phyloP scores from a whole-genome alignment of 306 rosid species.

The Canavalia gladiata region DNA sequence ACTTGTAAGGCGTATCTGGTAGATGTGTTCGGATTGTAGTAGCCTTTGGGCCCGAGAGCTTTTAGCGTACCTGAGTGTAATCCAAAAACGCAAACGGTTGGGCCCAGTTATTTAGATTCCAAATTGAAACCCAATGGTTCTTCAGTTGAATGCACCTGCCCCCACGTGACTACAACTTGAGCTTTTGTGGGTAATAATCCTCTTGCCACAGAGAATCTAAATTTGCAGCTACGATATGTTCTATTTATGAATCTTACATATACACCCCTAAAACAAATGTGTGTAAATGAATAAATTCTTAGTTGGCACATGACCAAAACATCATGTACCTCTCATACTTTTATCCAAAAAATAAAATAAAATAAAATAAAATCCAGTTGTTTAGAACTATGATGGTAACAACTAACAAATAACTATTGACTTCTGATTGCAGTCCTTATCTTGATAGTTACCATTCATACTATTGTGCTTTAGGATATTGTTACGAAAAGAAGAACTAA shows the following conservation, averaged over 20 bases:
- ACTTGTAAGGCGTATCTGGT: neutral
- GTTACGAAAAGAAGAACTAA: neutral
- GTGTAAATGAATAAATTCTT: neutral
- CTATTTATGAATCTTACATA: neutral
- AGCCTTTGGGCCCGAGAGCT: neutral
- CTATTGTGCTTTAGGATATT: conserved; percentile 5
- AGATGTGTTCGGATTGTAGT: neutral
- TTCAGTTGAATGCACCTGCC: neutral
- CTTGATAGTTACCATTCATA: conserved; percentile 20
- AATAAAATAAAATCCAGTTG: neutral
- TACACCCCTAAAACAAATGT: too few relatives aligned
- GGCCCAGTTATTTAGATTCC: neutral
- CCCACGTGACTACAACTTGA: neutral
- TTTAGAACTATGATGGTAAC: neutral
- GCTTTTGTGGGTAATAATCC: neutral
- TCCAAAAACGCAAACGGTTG: too few relatives aligned
- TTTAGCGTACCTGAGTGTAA: too few relatives aligned
- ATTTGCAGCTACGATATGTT: neutral
- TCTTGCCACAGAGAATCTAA: conserved; percentile 5
- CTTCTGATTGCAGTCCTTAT: conserved; percentile 21
- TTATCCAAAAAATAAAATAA: too few relatives aligned
- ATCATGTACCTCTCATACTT: neutral
- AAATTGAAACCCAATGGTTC: neutral
- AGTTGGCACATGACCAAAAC: neutral
- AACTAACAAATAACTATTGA: neutral